Percentiles rank a stretch among this genome's conserved stretches.
Conservation (phyloP, 257 asterid genomes). For the Nicotiana tomentosiformis region DNA sequence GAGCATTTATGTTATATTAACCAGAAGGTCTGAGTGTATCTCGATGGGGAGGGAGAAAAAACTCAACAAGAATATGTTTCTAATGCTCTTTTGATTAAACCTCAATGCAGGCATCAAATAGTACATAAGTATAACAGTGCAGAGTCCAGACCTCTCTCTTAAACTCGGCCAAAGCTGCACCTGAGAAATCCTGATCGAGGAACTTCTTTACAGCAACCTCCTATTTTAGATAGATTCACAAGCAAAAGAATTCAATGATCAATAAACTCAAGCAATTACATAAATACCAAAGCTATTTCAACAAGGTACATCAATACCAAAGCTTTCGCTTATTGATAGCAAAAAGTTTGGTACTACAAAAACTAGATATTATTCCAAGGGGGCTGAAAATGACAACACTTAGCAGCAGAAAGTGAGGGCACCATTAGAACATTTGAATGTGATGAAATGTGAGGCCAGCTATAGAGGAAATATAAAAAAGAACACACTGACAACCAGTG, state of each 20-base stretch:
- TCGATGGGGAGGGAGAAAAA: too few species aligned
- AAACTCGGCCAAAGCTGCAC: slow-evolving; percentile 99
- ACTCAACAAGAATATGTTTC: neutral
- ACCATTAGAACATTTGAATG: neutral
- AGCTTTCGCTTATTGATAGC: neutral
- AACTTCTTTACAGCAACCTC: slow-evolving; percentile 99
- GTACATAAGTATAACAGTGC: neutral
- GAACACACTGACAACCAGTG: neutral
- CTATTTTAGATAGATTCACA: slow-evolving; percentile 36
- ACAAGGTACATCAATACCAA: neutral
- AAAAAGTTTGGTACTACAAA: neutral
- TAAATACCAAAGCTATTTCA: neutral
- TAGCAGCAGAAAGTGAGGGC: neutral
- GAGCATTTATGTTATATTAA: too few species aligned
- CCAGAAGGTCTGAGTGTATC: too few species aligned
- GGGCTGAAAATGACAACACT: neutral
- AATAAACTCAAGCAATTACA: neutral
- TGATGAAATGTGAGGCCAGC: neutral
- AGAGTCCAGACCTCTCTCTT: slow-evolving; percentile 79
- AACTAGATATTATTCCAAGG: neutral
- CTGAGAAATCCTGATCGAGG: slow-evolving; percentile 99
- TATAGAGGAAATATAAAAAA: neutral
- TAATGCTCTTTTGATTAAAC: neutral
- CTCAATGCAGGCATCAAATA: neutral
- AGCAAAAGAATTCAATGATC: slow-evolving; percentile 4